phyloP scores from a whole-genome alignment of 805 yeast genomes.

The Kuraishia capsulata region DNA sequence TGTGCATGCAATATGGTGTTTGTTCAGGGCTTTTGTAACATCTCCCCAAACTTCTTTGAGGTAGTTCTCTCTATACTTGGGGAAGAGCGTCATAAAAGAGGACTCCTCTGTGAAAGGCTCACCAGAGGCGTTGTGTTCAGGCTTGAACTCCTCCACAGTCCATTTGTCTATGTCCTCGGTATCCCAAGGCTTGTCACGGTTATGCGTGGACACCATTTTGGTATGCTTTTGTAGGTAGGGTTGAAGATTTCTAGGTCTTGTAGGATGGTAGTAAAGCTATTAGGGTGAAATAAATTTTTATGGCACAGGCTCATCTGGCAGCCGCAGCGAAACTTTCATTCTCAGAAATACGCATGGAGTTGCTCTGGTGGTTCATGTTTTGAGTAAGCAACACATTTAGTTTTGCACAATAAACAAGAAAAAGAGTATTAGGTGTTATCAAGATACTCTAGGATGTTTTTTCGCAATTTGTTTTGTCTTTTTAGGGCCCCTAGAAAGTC shows the following conservation, averaged over 20 bases:
- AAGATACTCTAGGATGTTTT: too few species aligned
- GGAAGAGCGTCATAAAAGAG: slow-evolving; percentile 89
- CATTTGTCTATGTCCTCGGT: slow-evolving; percentile 92
- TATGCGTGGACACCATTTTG: slow-evolving; percentile 83
- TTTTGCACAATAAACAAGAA: too few species aligned
- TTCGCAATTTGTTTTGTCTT: too few species aligned
- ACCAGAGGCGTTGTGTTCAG: slow-evolving; percentile 84
- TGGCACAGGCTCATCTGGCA: background rate
- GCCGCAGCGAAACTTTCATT: background rate
- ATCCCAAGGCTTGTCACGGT: slow-evolving; percentile 97
- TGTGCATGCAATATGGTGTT: slow-evolving; percentile 71
- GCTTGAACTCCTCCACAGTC: slow-evolving; percentile 79
- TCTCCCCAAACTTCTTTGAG: slow-evolving; percentile 89
- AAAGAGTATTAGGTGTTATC: too few species aligned
- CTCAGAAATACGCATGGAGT: too few species aligned
- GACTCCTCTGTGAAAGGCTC: slow-evolving; percentile 92
- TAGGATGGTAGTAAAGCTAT: too few species aligned
- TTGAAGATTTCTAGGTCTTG: too few species aligned
- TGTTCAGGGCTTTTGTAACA: slow-evolving; percentile 71
- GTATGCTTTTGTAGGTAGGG: slow-evolving; percentile 1
- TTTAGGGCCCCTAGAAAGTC: too few species aligned
- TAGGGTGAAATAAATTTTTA: slow-evolving; percentile 1
- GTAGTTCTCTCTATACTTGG: slow-evolving; percentile 91
- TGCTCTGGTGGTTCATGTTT: too few species aligned
- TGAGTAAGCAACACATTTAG: too few species aligned